Conservation (phyloP, 768 basidiomycete species). For the Russula ochroleuca region DNA sequence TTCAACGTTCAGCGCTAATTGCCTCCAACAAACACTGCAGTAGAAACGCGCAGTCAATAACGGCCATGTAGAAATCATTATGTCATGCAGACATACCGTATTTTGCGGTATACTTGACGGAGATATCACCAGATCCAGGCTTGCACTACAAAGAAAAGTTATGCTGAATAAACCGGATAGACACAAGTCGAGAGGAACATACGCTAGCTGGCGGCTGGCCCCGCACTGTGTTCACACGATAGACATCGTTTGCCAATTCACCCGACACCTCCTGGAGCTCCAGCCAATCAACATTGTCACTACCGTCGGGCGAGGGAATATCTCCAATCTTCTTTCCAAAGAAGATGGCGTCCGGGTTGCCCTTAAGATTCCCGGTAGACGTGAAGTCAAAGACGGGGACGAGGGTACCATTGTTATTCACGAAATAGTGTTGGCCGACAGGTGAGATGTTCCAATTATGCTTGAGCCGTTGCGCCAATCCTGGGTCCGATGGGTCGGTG, state of each 20-base stretch:
- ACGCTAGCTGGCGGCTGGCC: slow-evolving; percentile 23
- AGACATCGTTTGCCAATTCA: slow-evolving; percentile 8
- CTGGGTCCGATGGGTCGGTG: neutral
- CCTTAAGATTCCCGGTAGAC: neutral
- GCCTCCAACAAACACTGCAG: slow-evolving; percentile 2
- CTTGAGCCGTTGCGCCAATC: neutral
- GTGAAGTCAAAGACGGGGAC: slow-evolving; percentile 22
- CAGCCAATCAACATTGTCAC: slow-evolving; percentile 20
- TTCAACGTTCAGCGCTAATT: neutral
- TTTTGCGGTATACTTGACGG: slow-evolving; percentile 21
- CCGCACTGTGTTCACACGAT: slow-evolving; percentile 14
- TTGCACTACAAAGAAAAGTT: slow-evolving; percentile 12
- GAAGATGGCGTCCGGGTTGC: slow-evolving; percentile 15
- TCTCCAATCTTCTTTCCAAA: slow-evolving; percentile 8
- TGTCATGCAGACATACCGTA: slow-evolving; percentile 18
- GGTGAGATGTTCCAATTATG: neutral
- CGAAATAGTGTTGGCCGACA: slow-evolving; percentile 23
- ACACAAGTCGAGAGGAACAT: neutral
- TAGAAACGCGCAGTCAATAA: neutral
- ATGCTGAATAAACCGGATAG: neutral
- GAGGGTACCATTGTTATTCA: neutral
- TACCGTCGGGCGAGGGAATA: slow-evolving; percentile 7
- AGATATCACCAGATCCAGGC: slow-evolving; percentile 1
- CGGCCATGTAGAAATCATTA: neutral
- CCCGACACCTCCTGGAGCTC: slow-evolving; percentile 3